Conservation (phyloP, 2,329 filamentous ascomycete genomes). For the Fusarium pseudocircinatum region DNA sequence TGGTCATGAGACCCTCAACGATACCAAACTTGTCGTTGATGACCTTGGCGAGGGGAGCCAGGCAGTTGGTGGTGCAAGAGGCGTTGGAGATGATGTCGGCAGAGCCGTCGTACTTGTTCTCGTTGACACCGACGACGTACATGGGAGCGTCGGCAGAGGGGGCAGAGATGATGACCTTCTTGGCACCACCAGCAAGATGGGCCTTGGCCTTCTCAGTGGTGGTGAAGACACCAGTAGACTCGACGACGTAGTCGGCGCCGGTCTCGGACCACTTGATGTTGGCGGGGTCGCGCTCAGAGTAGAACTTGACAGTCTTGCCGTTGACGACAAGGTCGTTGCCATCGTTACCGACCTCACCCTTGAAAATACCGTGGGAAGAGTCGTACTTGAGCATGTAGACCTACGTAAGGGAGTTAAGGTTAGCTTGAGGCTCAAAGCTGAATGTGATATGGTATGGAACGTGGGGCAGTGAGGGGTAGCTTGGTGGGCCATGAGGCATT, state of each 20-base stretch:
- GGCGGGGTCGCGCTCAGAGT: constrained; percentile 89
- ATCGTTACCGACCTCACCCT: constrained; percentile 83
- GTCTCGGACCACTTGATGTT: constrained; percentile 90
- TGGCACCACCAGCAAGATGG: constrained; percentile 95
- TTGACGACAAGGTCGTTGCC: constrained; percentile 83
- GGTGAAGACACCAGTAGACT: constrained; percentile 99
- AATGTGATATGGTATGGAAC: not conserved
- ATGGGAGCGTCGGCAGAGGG: constrained; percentile 96
- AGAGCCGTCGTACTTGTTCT: constrained; percentile 90
- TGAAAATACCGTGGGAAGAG: constrained; percentile 96
- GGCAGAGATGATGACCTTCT: constrained; percentile 96
- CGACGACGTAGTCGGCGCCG: constrained; percentile 92
- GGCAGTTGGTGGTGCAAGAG: constrained; percentile 99
- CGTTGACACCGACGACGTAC: constrained; percentile 99
- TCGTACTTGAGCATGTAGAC: constrained; percentile 99
- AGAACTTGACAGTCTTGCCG: constrained; percentile 95
- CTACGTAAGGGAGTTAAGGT: constrained; percentile 55
- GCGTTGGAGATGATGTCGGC: constrained; percentile 98
- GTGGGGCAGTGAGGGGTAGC: constrained; percentile 32
- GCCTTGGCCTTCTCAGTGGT: constrained; percentile 94
- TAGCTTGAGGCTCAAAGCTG: constrained; percentile 12
- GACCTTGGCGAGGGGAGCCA: constrained; percentile 99
- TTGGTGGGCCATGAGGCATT: constrained; percentile 1
- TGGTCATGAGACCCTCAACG: constrained; percentile 99
- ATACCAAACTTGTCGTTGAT: constrained; percentile 98